Conservation (phyloP, 2,329 filamentous ascomycete species). For the Trichoderma sp. region DNA sequence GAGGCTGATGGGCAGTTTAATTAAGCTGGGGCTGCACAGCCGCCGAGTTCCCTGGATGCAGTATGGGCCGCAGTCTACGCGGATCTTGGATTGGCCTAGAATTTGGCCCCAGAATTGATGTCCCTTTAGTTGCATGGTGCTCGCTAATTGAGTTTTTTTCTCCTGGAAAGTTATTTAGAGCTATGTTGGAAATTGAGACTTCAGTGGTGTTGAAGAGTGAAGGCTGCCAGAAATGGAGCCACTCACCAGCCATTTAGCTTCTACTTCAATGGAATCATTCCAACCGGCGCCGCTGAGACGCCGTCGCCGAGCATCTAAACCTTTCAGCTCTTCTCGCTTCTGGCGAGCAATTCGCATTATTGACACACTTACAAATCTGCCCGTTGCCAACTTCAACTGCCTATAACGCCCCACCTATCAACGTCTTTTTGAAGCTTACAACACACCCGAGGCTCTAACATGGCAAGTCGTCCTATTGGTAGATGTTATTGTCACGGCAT, state of each 20-base stretch:
- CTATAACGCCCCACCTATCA: neutral
- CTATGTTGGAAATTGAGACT: neutral
- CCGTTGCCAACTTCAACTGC: neutral
- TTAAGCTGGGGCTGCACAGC: slow-evolving; percentile 4
- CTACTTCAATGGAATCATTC: neutral
- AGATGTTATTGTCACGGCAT: neutral
- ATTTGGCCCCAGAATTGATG: neutral
- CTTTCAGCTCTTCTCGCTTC: neutral
- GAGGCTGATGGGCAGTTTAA: slow-evolving; percentile 9
- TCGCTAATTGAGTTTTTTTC: neutral
- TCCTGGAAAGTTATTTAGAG: neutral
- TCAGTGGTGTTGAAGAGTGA: neutral
- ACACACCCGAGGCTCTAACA: neutral
- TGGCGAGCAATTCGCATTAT: too few relatives aligned
- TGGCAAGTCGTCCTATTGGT: neutral
- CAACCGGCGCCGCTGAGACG: neutral
- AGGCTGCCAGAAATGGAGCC: neutral
- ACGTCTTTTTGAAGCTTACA: neutral
- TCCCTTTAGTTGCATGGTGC: neutral
- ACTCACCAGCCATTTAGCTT: neutral
- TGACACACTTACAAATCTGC: neutral
- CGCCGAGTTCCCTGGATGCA: neutral
- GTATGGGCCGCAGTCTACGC: neutral
- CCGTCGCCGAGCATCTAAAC: neutral
- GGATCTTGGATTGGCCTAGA: neutral